Conservation (phyloP, 257 asterid species). For the Rauvolfia tetraphylla region DNA sequence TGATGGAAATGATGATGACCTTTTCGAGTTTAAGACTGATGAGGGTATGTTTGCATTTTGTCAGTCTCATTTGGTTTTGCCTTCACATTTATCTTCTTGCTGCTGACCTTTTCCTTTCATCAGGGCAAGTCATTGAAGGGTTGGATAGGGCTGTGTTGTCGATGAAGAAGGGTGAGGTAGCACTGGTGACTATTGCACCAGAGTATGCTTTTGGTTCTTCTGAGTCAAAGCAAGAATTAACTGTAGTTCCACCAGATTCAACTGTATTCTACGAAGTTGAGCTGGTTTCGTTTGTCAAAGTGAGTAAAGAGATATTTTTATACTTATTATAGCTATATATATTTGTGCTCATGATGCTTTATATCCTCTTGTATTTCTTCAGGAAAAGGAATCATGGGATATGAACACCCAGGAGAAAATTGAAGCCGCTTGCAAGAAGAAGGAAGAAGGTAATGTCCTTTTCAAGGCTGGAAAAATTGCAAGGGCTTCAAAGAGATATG, state of each 20-base stretch:
- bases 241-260: conserved; percentile 35
- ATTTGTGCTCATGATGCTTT: neutral
- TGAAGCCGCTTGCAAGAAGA: conserved; percentile 38
- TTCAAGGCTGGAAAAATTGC: conserved; percentile 38
- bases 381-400: conserved; percentile 49
- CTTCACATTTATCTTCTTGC: no score
- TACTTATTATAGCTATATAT: neutral
- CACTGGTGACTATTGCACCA: conserved; percentile 30
- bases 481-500: conserved; percentile 38
- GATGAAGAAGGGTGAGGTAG: conserved; percentile 43
- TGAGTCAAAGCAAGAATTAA: conserved; percentile 35
- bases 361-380: neutral
- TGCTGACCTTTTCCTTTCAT: neutral
- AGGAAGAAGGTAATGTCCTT: conserved; percentile 39
- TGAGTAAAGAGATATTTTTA: neutral
- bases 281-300: conserved; percentile 40
- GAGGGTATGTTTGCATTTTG: conserved; percentile 32
- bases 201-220: conserved; percentile 39
- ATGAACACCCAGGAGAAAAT: conserved; percentile 40
- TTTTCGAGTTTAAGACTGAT: conserved; percentile 46
- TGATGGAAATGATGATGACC: conserved; percentile 32
- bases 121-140: conserved; percentile 40
- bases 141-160: conserved; percentile 33
- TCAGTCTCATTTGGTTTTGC: neutral
- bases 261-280: conserved; percentile 31